Percentiles rank a stretch among this genome's conserved stretches.
Conservation (phyloP, 2,329 filamentous ascomycete genomes). For the Metarhizium humberi region DNA sequence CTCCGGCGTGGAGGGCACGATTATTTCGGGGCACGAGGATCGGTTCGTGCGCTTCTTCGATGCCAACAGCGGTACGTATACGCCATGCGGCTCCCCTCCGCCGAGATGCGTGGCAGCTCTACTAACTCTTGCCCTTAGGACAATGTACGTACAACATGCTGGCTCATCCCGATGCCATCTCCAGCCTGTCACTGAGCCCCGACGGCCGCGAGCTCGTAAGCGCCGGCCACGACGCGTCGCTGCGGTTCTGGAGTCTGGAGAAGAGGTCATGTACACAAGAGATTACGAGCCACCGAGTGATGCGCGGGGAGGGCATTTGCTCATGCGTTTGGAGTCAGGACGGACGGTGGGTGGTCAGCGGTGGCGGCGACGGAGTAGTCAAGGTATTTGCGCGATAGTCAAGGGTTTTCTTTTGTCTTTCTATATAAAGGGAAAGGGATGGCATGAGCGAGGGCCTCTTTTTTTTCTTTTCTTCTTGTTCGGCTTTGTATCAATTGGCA, state of each 20-base stretch:
- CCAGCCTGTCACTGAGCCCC: constrained; percentile 81
- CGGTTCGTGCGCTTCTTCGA: constrained; percentile 95
- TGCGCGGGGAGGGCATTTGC: constrained; percentile 94
- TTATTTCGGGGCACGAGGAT: constrained; percentile 96
- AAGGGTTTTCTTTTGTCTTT: neutral
- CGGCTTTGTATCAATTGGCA: constrained; percentile 4
- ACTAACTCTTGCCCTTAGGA: constrained; percentile 42
- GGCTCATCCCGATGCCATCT: constrained; percentile 88
- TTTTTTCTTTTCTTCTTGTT: neutral
- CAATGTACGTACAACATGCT: constrained; percentile 99
- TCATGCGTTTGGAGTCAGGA: constrained; percentile 93
- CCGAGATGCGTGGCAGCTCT: neutral
- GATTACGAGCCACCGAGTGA: constrained; percentile 83
- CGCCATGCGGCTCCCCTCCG: neutral
- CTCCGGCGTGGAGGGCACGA: constrained; percentile 79
- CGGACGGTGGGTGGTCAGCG: constrained; percentile 87
- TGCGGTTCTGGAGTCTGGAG: constrained; percentile 95
- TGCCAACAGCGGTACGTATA: constrained; percentile 84
- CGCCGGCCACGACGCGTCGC: constrained; percentile 87
- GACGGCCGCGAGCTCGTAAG: constrained; percentile 92
- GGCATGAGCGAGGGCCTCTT: neutral
- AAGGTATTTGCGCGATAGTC: constrained; percentile 70
- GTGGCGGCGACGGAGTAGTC: constrained; percentile 88
- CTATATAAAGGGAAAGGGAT: neutral
- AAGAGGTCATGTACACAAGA: constrained; percentile 94